Percentiles rank a stretch among this genome's conserved stretches.
Evolutionary conservation across 352 stramenopile species (phyloP).

Genomic region (Globisporangium paddicum): DNA sequence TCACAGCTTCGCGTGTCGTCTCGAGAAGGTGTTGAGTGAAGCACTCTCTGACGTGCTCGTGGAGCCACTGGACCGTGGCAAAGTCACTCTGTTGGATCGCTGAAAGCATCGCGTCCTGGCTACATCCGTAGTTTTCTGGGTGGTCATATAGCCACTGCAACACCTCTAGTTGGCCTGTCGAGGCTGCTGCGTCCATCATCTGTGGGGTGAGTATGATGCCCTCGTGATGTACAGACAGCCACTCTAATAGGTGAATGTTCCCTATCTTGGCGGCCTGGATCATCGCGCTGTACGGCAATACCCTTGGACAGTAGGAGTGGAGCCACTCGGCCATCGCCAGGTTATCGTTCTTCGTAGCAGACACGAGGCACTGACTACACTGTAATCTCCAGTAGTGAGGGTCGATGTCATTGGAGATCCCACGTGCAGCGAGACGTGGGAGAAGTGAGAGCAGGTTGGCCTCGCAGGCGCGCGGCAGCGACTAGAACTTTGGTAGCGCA

Average conservation of each 20-base stretch:
- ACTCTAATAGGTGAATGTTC: neutral
- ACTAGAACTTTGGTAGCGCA: neutral
- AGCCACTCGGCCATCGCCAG: neutral
- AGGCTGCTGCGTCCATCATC: neutral
- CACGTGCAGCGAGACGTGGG: neutral
- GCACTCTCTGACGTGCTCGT: no score
- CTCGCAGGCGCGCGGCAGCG: neutral
- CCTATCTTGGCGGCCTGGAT: neutral
- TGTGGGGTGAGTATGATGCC: neutral
- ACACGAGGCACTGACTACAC: neutral
- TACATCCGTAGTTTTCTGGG: neutral
- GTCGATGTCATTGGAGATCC: neutral
- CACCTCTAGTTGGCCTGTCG: neutral
- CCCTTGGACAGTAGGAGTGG: neutral
- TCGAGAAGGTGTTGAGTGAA: neutral
- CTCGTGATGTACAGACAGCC: neutral
- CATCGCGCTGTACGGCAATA: neutral
- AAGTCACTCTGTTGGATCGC: neutral
- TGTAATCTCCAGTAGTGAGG: neutral
- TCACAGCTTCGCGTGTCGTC: neutral
- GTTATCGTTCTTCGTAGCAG: neutral
- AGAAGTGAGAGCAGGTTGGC: neutral
- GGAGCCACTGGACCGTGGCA: neutral
- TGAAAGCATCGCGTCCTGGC: neutral
- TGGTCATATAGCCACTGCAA: neutral